phyloP scores from a whole-genome alignment of 148 eudicot species.

The Selenicereus undatus region DNA sequence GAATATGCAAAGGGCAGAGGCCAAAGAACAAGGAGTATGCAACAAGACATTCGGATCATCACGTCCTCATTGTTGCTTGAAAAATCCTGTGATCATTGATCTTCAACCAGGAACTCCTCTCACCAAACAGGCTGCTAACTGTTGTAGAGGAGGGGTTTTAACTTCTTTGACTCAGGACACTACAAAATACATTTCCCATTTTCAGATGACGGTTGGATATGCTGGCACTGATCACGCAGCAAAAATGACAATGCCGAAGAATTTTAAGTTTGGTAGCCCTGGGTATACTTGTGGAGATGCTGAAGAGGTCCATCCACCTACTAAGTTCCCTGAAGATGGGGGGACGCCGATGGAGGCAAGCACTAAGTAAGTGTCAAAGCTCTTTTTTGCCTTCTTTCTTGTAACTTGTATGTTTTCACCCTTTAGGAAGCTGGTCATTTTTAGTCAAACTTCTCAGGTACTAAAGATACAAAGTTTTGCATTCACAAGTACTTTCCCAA shows the following conservation, averaged over 20 bases:
- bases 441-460: not conserved
- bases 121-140: conserved; percentile 52
- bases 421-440: not conserved
- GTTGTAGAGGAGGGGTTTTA: conserved; percentile 66
- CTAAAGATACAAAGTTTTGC: too few species aligned
- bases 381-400: not conserved
- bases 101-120: conserved; percentile 51
- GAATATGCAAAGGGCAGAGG: conserved; percentile 64
- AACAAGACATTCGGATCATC: conserved; percentile 35
- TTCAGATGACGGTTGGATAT: conserved; percentile 55
- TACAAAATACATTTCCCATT: conserved; percentile 35
- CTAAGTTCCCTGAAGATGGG: conserved; percentile 50
- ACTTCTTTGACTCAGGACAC: conserved; percentile 58
- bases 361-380: conserved; percentile 45
- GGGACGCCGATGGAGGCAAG: conserved; percentile 69
- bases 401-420: too few species aligned
- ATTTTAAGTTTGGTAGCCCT: conserved; percentile 50
- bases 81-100: conserved; percentile 62
- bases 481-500: not conserved
- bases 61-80: conserved; percentile 64
- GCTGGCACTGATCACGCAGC: not conserved
- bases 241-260: conserved; percentile 23
- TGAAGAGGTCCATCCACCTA: conserved; percentile 41
- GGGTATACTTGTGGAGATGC: conserved; percentile 74
- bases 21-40: conserved; percentile 76